Evolutionary conservation across 1,139 yeast species (phyloP).

Genomic region (Suhomyces maxii): DNA sequence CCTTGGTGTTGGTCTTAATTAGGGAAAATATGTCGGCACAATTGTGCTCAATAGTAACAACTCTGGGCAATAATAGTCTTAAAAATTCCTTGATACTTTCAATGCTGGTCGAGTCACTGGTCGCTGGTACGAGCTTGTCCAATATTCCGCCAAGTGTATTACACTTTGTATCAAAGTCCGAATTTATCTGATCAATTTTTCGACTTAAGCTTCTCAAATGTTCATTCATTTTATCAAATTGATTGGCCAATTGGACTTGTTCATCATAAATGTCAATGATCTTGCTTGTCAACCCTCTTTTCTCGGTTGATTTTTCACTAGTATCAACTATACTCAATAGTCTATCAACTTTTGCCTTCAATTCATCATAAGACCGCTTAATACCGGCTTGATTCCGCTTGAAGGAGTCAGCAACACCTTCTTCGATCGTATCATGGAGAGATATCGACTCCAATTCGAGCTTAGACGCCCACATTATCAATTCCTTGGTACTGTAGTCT

Average conservation of each 20-base stretch:
- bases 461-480: conserved; percentile 33
- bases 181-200: background rate
- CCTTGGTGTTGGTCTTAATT: background rate
- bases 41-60: conserved; percentile 19
- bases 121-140: background rate
- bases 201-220: background rate
- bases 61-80: conserved; percentile 22
- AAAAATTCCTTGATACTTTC: conserved; percentile 22
- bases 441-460: conserved; percentile 35
- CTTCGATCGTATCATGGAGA: conserved; percentile 20
- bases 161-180: conserved; percentile 1
- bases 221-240: background rate
- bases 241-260: background rate
- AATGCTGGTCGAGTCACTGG: background rate
- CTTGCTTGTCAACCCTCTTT: background rate
- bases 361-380: background rate
- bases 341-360: conserved; percentile 1
- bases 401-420: conserved; percentile 5
- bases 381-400: conserved; percentile 1
- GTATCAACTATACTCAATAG: background rate
- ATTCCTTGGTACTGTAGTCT: conserved; percentile 2
- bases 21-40: background rate
- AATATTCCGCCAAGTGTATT: background rate
- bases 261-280: background rate
- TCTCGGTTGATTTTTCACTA: background rate